phyloP scores from a whole-genome alignment of 495 filamentous ascomycete species.

The Choiromyces venosus region DNA sequence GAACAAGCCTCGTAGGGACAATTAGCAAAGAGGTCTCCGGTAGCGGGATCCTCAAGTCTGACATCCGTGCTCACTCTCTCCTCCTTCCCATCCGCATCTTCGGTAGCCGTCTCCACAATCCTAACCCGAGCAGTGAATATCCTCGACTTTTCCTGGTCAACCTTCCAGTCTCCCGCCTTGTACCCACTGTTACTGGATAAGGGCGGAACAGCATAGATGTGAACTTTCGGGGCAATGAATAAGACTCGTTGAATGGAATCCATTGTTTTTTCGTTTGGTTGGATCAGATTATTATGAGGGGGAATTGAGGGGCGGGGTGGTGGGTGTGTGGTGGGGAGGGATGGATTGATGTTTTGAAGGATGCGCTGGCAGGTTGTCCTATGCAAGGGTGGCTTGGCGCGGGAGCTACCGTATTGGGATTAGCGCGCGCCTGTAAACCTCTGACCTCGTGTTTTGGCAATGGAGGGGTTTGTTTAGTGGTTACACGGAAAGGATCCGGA shows the following conservation, averaged over 20 bases:
- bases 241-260: constrained; percentile 67
- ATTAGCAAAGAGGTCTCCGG: constrained; percentile 70
- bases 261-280: constrained; percentile 24
- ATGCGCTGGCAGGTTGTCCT: neutral
- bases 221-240: constrained; percentile 62
- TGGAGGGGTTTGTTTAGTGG: neutral
- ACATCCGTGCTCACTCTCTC: constrained; percentile 64
- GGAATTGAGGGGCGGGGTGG: neutral
- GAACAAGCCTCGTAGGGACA: constrained; percentile 56
- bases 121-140: constrained; percentile 80
- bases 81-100: constrained; percentile 42
- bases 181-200: constrained; percentile 64
- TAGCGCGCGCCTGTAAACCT: neutral
- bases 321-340: neutral
- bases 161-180: constrained; percentile 70
- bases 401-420: neutral
- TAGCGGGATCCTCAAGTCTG: constrained; percentile 64
- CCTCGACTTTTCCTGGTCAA: constrained; percentile 56
- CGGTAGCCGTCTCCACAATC: constrained; percentile 66
- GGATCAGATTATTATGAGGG: neutral
- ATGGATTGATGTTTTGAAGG: neutral
- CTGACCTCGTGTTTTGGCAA: neutral
- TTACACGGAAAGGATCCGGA: neutral
- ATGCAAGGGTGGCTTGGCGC: constrained; percentile 2
- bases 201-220: constrained; percentile 76